Evolutionary conservation across 352 stramenopile species (phyloP).

Genomic region (Aphanomyces stellatus): DNA sequence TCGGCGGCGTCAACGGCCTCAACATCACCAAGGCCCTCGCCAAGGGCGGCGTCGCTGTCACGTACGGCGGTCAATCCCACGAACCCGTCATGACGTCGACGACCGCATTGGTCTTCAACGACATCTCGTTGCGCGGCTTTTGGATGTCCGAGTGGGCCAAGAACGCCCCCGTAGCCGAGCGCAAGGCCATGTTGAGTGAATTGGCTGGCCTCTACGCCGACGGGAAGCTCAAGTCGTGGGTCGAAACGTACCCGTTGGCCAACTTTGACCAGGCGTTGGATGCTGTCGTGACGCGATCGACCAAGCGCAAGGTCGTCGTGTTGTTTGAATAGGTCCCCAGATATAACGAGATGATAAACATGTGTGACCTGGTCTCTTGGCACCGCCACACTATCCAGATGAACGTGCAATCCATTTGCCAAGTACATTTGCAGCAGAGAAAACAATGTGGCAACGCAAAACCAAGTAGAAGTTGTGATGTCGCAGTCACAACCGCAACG

Average conservation of each 20-base stretch:
- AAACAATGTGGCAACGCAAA: too few species aligned
- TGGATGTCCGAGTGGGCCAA: conserved; percentile 82
- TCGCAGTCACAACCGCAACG: too few species aligned
- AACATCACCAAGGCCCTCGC: conserved; percentile 58
- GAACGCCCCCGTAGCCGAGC: conserved; percentile 49
- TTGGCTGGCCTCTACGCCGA: conserved; percentile 52
- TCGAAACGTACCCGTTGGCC: conserved; percentile 80
- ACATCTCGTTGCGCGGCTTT: conserved; percentile 83
- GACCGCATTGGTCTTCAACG: conserved; percentile 73
- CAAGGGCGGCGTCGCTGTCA: conserved; percentile 73
- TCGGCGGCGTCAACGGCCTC: conserved; percentile 58
- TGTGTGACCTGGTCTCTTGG: background rate
- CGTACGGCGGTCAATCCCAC: conserved; percentile 76
- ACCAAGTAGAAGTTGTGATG: too few species aligned
- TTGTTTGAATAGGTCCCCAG: conserved; percentile 70
- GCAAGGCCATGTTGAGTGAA: conserved; percentile 55
- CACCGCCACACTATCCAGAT: too few species aligned
- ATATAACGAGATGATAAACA: too few species aligned
- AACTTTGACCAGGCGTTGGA: conserved; percentile 73
- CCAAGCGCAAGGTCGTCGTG: conserved; percentile 77
- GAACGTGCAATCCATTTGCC: too few species aligned
- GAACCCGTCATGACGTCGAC: conserved; percentile 56
- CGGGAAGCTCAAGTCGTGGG: conserved; percentile 73
- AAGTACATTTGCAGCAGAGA: too few species aligned
- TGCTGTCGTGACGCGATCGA: conserved; percentile 63